These are phyloP conservation scores for Pulveroboletus ravenelii DNA, from an alignment of 768 basidiomycete species.

Conservation along the genomic window DNA sequence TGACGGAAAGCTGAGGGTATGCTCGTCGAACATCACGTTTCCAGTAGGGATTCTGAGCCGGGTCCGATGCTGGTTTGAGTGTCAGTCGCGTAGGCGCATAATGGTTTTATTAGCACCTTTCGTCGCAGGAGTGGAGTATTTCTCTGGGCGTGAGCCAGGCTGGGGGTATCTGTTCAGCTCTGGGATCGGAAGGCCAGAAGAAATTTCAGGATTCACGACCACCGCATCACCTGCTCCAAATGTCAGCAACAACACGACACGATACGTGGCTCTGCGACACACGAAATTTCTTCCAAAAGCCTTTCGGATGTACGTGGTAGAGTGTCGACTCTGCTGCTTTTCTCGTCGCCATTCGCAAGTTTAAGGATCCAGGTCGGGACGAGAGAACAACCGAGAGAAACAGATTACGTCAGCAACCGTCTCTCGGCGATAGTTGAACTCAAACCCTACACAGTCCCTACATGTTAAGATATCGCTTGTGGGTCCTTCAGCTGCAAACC, in stretches of 20 bases:
- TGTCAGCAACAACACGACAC: slow-evolving; percentile 2
- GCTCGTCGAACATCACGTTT: slow-evolving; percentile 91
- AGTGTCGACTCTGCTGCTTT: slow-evolving; percentile 84
- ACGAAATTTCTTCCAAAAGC: slow-evolving; percentile 98
- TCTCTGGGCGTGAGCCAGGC: slow-evolving; percentile 84
- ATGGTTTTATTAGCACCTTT: slow-evolving; percentile 49
- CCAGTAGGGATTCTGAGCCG: slow-evolving; percentile 90
- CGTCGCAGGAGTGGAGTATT: slow-evolving; percentile 82
- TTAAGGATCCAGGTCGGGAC: slow-evolving; percentile 4
- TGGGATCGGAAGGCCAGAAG: slow-evolving; percentile 79
- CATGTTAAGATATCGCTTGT: neutral
- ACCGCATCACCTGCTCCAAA: slow-evolving; percentile 64
- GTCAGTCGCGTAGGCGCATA: slow-evolving; percentile 12
- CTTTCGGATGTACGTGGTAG: slow-evolving; percentile 84
- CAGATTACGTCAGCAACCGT: slow-evolving; percentile 16
- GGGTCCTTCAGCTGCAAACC: no score
- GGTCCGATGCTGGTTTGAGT: slow-evolving; percentile 63
- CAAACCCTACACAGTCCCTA: no score
- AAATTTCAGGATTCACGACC: slow-evolving; percentile 87
- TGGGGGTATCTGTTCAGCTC: slow-evolving; percentile 73
- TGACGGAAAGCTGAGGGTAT: slow-evolving; percentile 87
- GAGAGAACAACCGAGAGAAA: neutral
- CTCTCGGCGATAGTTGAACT: neutral
- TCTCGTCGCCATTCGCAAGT: slow-evolving; percentile 59
- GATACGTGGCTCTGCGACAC: slow-evolving; percentile 28